Evolutionary conservation across 306 rosid genomes (phyloP), one percentile per base, ranked within the genome.

Genomic region (Castanospermum australe): DNA sequence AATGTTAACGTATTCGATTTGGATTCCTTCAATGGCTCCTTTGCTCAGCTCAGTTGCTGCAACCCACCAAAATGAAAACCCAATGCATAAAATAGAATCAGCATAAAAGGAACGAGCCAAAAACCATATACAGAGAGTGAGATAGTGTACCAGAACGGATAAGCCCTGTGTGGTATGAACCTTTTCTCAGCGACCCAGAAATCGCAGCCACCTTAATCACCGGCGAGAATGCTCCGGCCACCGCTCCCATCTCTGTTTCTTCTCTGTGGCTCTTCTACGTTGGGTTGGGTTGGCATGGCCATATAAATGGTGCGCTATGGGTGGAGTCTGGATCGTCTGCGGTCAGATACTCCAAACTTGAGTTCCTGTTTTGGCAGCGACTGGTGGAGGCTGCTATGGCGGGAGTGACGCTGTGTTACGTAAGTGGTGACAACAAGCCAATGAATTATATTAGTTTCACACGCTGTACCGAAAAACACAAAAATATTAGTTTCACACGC

Each of bases 1-100:
- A 41, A 93, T 90, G 51, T 91, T 97, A n/a, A 91, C 8, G 81
- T 85, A 85, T 48, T 91, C 93, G 8, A 93, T 83, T 5, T 91
- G 75, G 12, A 91, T 6, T 5, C 92, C 98, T 13, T 81, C 42
- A 56, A 90, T 70, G 1, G 48, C 14, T 21, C 69, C 76, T 42
- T 91, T 86, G 48, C 85, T 82, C 2, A 90, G n/a, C 50, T 93
- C 86, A 57, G 85, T 86, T 24, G 98, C 98, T 93, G 8, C 48
- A 57, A 8, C 21, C 3, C 17, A 48, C 12, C 50, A 28, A 50
- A 25, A 9, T 47, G 61, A 67, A 52, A 73, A 73, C 5, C 28
- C 42, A 33, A 1, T 10, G 6, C 22, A 25, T 14, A 9, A 11
- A 30, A 25, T 15, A 9, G 5, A 30, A 4, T 14, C 55, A 21